Conservation (phyloP, 108 stramenopile species). For the Cyclotella cryptica region DNA sequence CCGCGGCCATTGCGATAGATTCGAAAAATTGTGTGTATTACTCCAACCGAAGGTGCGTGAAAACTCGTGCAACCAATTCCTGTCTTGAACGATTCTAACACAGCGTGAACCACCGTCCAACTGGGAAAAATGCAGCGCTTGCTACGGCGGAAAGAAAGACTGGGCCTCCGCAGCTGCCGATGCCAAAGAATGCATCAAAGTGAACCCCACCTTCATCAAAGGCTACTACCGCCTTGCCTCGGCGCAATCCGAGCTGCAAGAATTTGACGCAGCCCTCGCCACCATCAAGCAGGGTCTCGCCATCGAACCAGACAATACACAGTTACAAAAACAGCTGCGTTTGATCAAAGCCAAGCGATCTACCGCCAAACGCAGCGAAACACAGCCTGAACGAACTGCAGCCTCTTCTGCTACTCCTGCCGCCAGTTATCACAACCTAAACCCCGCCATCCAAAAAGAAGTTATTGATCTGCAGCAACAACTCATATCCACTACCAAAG, state of each 20-base stretch:
- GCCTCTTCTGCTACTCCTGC: slow-evolving; percentile 26
- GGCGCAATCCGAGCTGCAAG: slow-evolving; percentile 81
- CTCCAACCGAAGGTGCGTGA: slow-evolving; percentile 88
- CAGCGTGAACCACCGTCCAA: no score
- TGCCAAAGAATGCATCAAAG: slow-evolving; percentile 91
- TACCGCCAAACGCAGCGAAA: slow-evolving; percentile 42
- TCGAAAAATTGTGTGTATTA: slow-evolving; percentile 90
- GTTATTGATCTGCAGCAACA: slow-evolving; percentile 84
- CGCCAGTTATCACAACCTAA: slow-evolving; percentile 32
- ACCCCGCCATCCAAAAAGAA: slow-evolving; percentile 69
- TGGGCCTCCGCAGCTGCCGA: slow-evolving; percentile 78
- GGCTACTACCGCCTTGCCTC: slow-evolving; percentile 92
- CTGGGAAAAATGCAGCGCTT: slow-evolving; percentile 62
- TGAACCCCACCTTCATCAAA: slow-evolving; percentile 88
- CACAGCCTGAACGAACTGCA: slow-evolving; percentile 17
- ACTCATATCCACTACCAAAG: slow-evolving; percentile 68
- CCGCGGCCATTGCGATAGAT: slow-evolving; percentile 88
- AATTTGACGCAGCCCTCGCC: slow-evolving; percentile 77
- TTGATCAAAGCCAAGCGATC: slow-evolving; percentile 66
- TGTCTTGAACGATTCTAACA: background rate
- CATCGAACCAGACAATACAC: slow-evolving; percentile 80
- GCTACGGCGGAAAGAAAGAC: slow-evolving; percentile 76
- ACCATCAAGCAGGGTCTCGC: slow-evolving; percentile 86
- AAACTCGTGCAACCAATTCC: background rate
- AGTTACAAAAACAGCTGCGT: slow-evolving; percentile 77